Evolutionary conservation across 257 asterid species (phyloP).

Genomic region (Lycium ferocissimum): DNA sequence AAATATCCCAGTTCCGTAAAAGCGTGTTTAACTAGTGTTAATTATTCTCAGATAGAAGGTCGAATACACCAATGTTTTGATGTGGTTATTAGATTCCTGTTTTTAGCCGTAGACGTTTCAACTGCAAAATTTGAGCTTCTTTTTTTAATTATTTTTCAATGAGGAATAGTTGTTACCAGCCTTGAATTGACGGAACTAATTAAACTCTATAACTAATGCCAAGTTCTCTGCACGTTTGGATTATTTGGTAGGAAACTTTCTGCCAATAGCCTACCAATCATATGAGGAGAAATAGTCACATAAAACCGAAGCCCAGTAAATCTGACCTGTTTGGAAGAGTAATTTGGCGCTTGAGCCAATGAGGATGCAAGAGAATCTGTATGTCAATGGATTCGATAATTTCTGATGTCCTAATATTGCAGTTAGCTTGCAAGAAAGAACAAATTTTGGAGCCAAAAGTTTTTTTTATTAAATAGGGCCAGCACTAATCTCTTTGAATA

Average conservation of each 20-base stretch:
- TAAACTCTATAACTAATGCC: conserved; percentile 24
- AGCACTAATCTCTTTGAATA: background rate
- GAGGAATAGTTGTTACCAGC: background rate
- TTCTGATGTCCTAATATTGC: background rate
- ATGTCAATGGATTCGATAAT: background rate
- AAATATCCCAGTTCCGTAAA: background rate
- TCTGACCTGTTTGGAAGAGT: background rate
- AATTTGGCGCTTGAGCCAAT: background rate
- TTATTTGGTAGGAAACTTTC: conserved; percentile 24
- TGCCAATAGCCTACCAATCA: background rate
- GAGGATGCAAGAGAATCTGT: background rate
- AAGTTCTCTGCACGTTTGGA: conserved; percentile 22
- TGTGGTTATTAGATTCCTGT: background rate
- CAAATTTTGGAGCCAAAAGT: background rate
- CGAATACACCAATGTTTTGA: background rate
- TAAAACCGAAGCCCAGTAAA: background rate
- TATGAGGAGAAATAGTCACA: background rate
- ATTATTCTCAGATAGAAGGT: background rate
- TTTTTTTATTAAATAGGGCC: background rate
- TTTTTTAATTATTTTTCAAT: background rate
- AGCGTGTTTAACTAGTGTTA: conserved; percentile 8
- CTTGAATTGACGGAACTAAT: background rate
- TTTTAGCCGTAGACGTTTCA: background rate
- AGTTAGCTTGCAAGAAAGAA: background rate
- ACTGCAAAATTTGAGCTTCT: background rate